Evolutionary conservation across 1,284 basidiomycete genomes (phyloP), one percentile per base, ranked within the genome.

Genomic region (Fistulina hepatica): DNA sequence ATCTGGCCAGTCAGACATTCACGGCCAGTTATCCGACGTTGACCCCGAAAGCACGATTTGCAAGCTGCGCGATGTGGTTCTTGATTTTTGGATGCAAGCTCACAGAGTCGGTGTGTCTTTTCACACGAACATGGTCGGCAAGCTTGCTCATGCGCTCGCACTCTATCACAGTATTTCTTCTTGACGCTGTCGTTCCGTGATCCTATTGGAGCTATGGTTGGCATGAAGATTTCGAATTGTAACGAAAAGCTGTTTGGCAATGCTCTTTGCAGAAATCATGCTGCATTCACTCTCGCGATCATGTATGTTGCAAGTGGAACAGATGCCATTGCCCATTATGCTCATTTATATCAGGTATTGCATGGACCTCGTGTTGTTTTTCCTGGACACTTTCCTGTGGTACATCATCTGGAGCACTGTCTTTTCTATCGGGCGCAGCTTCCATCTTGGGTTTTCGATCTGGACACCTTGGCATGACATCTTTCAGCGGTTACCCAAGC

Each of bases 401-500:
- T 94, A 85, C 58, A 83, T 86, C 57, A 95, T 97, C 53, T 97
- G 92, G 92, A 93, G 93, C 60, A 93, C 90, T 7, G 84, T 94
- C 40, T 86, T 89, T 65, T 85, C 81, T 53, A 89, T 97, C 49
- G 85, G 72, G 7, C 74, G 92, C 33, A 85, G 81, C n/a, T 97
- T 97, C 61, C 67, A 73, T 21, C 71, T 95, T 41, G 92, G 92
- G 23, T 69, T 97, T 47, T 90, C 84, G 30, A 94, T 97, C 48
- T 95, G 92, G 91, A 95, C 92, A 2, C 92, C 92, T 6, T 95
- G 92, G 92, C 82, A 80, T 60, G 91, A 94, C 52, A 92, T 95
- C 54, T 97, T 81, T 61, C 85, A 84, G 11, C 71, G 92, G 34
- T 61, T 97, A 43, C 93, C 93, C 25, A 97, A 97, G 67, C 73